phyloP scores from a whole-genome alignment of 2,329 filamentous ascomycete genomes.

The Aplosporella prunicola region DNA sequence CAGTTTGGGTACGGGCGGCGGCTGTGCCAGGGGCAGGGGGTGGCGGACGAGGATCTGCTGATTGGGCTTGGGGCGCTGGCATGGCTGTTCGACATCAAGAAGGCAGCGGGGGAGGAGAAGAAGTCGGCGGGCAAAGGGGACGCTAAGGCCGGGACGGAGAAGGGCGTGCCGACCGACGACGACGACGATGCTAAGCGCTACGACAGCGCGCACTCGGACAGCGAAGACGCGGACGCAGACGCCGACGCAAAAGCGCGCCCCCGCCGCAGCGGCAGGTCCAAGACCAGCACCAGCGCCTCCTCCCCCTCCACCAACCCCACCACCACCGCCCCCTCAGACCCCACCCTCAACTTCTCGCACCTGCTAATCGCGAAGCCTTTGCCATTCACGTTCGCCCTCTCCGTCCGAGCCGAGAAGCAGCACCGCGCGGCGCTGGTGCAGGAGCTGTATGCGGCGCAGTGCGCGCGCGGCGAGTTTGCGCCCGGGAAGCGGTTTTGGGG shows the following conservation, averaged over 20 bases:
- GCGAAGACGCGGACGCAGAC: background rate
- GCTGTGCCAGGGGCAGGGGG: constrained; percentile 33
- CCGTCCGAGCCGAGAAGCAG: constrained; percentile 21
- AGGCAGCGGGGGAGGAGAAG: constrained; percentile 7
- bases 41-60: constrained; percentile 34
- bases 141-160: background rate
- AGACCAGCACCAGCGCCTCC: background rate
- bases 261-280: background rate
- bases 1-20: constrained; percentile 48
- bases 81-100: constrained; percentile 36
- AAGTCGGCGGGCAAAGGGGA: constrained; percentile 8
- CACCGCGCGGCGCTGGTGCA: constrained; percentile 24
- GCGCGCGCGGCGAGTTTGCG: constrained; percentile 30
- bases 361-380: constrained; percentile 38
- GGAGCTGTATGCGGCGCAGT: constrained; percentile 27
- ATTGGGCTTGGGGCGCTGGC: constrained; percentile 36
- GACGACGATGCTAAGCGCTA: constrained; percentile 5
- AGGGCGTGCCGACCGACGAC: background rate
- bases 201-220: constrained; percentile 1
- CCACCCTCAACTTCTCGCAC: constrained; percentile 35
- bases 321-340: constrained; percentile 18
- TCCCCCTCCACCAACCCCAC: background rate
- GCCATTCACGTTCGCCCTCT: constrained; percentile 35
- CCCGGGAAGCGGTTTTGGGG: constrained; percentile 32
- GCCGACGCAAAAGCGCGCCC: background rate